A percentile compares a stretch with the other conserved stretches of the same genome.
phyloP scores from a whole-genome alignment of 805 yeast genomes.

The Yamadazyma scolyti region DNA sequence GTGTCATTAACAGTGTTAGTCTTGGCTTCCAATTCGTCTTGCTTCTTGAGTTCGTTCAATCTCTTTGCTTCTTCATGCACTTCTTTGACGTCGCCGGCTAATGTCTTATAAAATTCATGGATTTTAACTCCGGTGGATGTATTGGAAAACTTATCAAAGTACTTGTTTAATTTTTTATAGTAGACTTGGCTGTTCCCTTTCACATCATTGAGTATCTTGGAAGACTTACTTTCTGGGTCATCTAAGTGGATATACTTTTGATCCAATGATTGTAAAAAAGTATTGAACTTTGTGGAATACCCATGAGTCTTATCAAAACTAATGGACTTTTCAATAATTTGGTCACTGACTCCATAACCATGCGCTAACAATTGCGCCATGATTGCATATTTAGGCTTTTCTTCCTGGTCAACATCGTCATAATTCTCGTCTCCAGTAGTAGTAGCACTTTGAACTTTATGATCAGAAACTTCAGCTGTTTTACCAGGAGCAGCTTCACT shows the following conservation, averaged over 20 bases:
- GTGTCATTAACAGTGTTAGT: conserved; percentile 2
- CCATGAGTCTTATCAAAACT: conserved; percentile 67
- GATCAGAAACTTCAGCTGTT: conserved; percentile 16
- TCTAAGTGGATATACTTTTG: conserved; percentile 54
- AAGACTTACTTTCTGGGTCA: conserved; percentile 45
- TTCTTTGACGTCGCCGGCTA: conserved; percentile 53
- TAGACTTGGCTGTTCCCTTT: conserved; percentile 14
- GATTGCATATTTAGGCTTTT: conserved; percentile 71
- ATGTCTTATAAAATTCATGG: conserved; percentile 55
- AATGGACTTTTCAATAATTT: conserved; percentile 56
- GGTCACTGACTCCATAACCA: conserved; percentile 69
- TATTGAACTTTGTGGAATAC: conserved; percentile 50
- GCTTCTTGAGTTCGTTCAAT: conserved; percentile 57
- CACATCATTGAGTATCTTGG: conserved; percentile 34
- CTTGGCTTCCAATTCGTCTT: conserved; percentile 10
- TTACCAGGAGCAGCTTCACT: conserved; percentile 9
- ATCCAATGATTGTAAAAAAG: conserved; percentile 54
- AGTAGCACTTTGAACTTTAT: conserved; percentile 15
- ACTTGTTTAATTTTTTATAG: conserved; percentile 35
- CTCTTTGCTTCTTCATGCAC: conserved; percentile 75
- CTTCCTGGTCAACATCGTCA: conserved; percentile 65
- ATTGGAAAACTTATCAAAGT: conserved; percentile 43
- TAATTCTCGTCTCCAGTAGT: conserved; percentile 26
- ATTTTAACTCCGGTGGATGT: conserved; percentile 55
- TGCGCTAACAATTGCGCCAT: conserved; percentile 71